These are phyloP conservation scores for Xylaria multiplex DNA, from an alignment of 2,329 filamentous ascomycete species.

Conservation along the genomic window DNA sequence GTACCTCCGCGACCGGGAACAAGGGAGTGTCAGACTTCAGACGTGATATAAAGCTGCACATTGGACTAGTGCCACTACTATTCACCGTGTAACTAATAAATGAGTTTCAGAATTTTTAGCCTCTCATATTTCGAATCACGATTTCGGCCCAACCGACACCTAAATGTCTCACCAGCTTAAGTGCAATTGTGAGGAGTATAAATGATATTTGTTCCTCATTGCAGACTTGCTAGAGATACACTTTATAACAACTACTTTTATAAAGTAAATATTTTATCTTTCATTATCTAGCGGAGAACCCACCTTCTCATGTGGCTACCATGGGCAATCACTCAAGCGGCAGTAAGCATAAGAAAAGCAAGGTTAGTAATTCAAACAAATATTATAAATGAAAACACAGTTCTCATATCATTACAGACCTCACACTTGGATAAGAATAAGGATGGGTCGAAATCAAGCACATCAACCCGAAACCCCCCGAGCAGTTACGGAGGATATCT, in stretches of 20 bases:
- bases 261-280: not conserved
- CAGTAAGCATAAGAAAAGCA: not conserved
- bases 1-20: not conserved
- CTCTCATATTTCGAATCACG: not conserved
- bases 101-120: not conserved
- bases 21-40: not conserved
- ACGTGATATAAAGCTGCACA: not conserved
- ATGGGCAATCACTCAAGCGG: not conserved
- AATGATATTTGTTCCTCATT: not conserved
- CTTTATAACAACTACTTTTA: too few species aligned
- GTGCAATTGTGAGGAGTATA: not conserved
- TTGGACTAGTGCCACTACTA: not conserved
- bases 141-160: not conserved
- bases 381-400: not conserved
- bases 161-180: not conserved
- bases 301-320: not conserved
- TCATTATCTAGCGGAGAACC: too few species aligned
- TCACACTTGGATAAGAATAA: not conserved
- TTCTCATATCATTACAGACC: not conserved
- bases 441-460: not conserved
- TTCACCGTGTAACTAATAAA: not conserved
- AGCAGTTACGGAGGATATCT: not conserved
- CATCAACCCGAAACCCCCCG: not conserved
- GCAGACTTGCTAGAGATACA: not conserved
- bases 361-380: constrained; percentile 1